Evolutionary conservation across 139 green algal genomes (phyloP).

Genomic region (Chlorella vulgaris): DNA sequence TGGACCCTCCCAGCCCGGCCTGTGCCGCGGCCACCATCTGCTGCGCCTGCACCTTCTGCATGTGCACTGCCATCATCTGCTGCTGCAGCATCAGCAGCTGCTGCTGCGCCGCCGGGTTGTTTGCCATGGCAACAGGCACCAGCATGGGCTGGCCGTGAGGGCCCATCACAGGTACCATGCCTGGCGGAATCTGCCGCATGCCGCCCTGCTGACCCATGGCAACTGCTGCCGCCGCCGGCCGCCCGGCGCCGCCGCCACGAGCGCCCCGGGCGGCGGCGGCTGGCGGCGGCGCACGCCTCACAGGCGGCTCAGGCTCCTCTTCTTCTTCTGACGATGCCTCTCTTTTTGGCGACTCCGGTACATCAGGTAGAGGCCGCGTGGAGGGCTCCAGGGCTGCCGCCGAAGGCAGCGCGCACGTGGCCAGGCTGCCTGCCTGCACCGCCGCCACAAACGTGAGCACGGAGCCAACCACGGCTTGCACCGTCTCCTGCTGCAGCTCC

Average conservation of each 20-base stretch:
- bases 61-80: background rate
- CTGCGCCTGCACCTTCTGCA: conserved; percentile 8
- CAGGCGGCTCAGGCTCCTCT: background rate
- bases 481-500: background rate
- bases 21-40: background rate
- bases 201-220: background rate
- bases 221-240: background rate
- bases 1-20: background rate
- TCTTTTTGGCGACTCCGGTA: conserved; percentile 12
- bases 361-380: conserved; percentile 18
- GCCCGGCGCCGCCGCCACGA: background rate
- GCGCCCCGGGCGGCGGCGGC: no score
- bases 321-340: conserved; percentile 14
- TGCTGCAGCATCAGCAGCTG: conserved; percentile 27
- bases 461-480: background rate
- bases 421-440: background rate
- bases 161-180: conserved; percentile 14
- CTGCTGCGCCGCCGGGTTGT: conserved; percentile 16
- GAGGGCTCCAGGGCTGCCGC: conserved; percentile 11
- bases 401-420: background rate
- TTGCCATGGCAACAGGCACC: background rate
- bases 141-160: conserved; percentile 27
- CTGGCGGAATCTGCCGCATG: background rate
- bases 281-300: no score
- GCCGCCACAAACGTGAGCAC: conserved; percentile 10